Evolutionary conservation across 148 eudicot genomes (phyloP), one percentile per base, ranked within the genome.

Genomic region (Amaranthus cruentus): DNA sequence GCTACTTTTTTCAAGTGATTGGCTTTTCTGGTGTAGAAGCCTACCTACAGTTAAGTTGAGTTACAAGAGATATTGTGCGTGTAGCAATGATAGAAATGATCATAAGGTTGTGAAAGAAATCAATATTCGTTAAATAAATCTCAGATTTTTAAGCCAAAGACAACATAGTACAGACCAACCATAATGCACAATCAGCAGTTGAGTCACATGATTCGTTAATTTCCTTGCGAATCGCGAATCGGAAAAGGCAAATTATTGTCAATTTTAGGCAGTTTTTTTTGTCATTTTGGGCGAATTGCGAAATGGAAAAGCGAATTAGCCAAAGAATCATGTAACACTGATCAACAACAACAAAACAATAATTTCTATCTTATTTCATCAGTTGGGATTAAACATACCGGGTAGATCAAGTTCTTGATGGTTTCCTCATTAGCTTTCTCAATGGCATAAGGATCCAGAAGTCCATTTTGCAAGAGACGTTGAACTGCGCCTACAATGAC

Each of bases 21-120:
- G 58, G 98, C 93, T 85, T 95, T 95, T 81, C 89, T 86, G 21
- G 97, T 68, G 86, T 95, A 95, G 79, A 95, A 95, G 9, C 96
- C 98, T 55, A 95, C 98, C 97, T 93, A 72, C 51, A 56, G 75
- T 77, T 43, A 75, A 67, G 14, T 49, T 52, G 8, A 62, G 57
- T 15, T 48, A 67, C n/a, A 5, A 3, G 54, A 70, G 73, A 64
- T 60, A 8, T 56, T 49, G 55, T 67, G 54, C 63, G n/a, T 8
- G 28, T 6, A 51, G 9, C 46, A 7, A 21, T 66, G 7, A 72
- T 9, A 9, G 15, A 15, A 55, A 7, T 62, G 9, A n/a, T 15
- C 60, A 55, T 50, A 9, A 42, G 52, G 51, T 46, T 18, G 68
- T n/a, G 54, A 66, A 58, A 56, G 5, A 47, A 69, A 61, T 47